Base-by-base conservation (phyloP, 169 alveolate species). In the Eimeria falciformis region DNA sequence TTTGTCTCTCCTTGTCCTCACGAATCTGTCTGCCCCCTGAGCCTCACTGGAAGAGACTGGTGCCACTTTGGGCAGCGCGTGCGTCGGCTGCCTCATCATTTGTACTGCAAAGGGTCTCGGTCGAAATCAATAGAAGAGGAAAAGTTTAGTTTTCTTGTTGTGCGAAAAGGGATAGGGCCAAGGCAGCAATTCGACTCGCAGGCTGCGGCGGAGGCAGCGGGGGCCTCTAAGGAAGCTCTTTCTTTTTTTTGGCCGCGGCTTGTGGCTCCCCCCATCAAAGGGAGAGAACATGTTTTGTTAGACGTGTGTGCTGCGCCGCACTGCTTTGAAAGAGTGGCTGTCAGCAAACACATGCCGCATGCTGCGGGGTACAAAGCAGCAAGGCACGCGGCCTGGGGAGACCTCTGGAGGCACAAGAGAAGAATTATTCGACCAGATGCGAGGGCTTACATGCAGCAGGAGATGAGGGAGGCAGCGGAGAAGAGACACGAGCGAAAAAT, bases 161-260 rank as follows among this genome's bases (percentile, higher is more conserved):
- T 96, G 43, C 89, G 97, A 43, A 96, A 96, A 58, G 91, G 95
- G 71, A 58, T 55, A 58, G 94, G 92, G 17, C 90, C 92, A 29
- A 27, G 95, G 66, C 5, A 37, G 21, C 11, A 33, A 23, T 66
- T 5, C 81, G 23, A 53, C 2, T 27, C 68, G 33, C 27, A 27
- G 18, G 79, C 83, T 78, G 33, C 69, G 5, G 68, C 73, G 27
- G 97, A 96, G 84, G 85, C 93, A 23, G 94, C 83, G 27, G 95
- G 97, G 11, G 65, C 53, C 21, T 79, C 96, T 21, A 94, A 96
- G 27, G 96, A 82, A 5, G 97, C 95, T 68, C 95, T 93, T 93
- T 96, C 98, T 53, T 96, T 94, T 93, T 97, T 97, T 85, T 97
- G 99, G 99, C 98, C 98, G 5, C 93, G 98, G 29, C 89, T 97